These are phyloP conservation scores for Zea luxurians DNA, from an alignment of 176 grass and related monocot genomes.

Conservation along the genomic window DNA sequence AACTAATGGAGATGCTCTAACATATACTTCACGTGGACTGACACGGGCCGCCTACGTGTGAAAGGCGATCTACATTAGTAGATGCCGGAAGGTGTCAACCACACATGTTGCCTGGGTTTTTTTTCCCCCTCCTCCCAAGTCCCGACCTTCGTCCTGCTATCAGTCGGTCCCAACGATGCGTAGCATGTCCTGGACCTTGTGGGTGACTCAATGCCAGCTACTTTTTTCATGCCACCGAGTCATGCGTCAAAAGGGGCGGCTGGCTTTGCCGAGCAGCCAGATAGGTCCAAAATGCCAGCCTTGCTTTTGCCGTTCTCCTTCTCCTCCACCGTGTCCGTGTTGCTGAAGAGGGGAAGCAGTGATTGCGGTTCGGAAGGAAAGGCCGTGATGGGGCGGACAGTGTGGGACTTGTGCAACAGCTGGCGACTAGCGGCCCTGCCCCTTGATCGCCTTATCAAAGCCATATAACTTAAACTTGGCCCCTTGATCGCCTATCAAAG, in stretches of 20 bases:
- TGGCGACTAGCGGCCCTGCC: neutral
- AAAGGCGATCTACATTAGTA: no score
- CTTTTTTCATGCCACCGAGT: constrained; percentile 32
- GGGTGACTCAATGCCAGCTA: constrained; percentile 32
- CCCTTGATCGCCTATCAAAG: constrained; percentile 30
- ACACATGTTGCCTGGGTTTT: constrained; percentile 2
- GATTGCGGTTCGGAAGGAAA: neutral
- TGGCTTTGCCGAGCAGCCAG: constrained; percentile 31
- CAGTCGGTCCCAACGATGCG: constrained; percentile 3
- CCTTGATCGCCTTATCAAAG: constrained; percentile 30
- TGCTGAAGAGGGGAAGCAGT: neutral
- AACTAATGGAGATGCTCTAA: no score
- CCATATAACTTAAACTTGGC: constrained; percentile 19
- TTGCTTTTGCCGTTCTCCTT: constrained; percentile 6
- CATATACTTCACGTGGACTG: no score
- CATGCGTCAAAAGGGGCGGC: constrained; percentile 20
- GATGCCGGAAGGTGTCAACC: neutral
- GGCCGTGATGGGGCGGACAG: constrained; percentile 21
- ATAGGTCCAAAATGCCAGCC: constrained; percentile 55
- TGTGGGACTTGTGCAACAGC: neutral
- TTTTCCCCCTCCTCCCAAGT: neutral
- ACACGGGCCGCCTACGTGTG: no score
- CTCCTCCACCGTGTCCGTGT: constrained; percentile 16
- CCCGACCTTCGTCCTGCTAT: constrained; percentile 22
- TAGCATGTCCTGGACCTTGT: neutral